phyloP scores from a whole-genome alignment of 345 rosid species.

The Populus alba region DNA sequence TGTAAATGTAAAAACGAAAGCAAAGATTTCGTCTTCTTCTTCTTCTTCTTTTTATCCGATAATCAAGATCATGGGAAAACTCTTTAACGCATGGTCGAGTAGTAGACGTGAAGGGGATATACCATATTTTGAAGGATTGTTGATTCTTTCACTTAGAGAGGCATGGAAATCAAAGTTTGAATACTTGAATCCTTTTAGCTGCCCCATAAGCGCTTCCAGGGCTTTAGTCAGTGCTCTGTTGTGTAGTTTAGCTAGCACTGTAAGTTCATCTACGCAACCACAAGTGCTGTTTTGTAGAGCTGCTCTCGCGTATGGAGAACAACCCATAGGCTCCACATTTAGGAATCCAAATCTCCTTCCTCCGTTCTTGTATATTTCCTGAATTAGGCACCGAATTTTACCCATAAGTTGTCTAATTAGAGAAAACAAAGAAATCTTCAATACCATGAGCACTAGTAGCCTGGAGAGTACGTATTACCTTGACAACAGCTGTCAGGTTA shows the following conservation, averaged over 20 bases:
- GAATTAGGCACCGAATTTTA: background rate
- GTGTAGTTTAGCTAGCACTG: slow-evolving; percentile 23
- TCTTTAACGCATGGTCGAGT: background rate
- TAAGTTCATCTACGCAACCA: slow-evolving; percentile 20
- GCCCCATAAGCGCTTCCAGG: slow-evolving; percentile 8
- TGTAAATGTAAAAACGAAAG: background rate
- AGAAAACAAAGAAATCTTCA: too few species aligned
- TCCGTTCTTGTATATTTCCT: slow-evolving; percentile 42
- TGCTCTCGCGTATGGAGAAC: slow-evolving; percentile 21
- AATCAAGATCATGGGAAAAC: background rate
- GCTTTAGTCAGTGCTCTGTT: slow-evolving; percentile 20
- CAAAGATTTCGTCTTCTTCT: background rate
- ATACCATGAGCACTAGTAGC: too few species aligned
- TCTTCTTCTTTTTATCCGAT: background rate
- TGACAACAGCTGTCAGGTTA: slow-evolving; percentile 25
- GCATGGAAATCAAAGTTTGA: background rate
- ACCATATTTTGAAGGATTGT: slow-evolving; percentile 25
- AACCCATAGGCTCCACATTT: slow-evolving; percentile 25
- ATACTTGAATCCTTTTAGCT: slow-evolving; percentile 30
- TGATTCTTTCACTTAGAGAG: background rate
- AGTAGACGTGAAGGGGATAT: background rate
- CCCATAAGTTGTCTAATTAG: background rate
- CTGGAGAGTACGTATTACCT: slow-evolving; percentile 18
- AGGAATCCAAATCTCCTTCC: slow-evolving; percentile 49
- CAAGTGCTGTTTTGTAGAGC: slow-evolving; percentile 2